Conservation (phyloP, 2,329 filamentous ascomycete species). For the Chrysosporium keratinophilum region DNA sequence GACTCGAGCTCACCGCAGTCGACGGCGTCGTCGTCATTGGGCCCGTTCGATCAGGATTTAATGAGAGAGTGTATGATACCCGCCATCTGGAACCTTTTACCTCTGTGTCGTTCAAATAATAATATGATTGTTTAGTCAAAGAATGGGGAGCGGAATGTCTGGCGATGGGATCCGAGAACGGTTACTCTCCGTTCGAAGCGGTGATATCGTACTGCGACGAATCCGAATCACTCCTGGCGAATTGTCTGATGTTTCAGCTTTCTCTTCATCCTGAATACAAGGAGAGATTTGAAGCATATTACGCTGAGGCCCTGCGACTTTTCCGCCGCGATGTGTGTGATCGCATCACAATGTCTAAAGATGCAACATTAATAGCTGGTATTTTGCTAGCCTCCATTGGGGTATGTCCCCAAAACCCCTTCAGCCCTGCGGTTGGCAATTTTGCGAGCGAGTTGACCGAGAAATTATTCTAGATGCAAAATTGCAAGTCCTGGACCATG, state of each 20-base stretch:
- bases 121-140: constrained; percentile 8
- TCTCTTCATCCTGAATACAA: constrained; percentile 12
- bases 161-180: constrained; percentile 7
- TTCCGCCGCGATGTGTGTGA: constrained; percentile 15
- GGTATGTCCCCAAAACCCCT: constrained; percentile 9
- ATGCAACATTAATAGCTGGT: constrained; percentile 14
- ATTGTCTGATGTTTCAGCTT: constrained; percentile 14
- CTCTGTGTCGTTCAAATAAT: neutral
- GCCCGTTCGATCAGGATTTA: constrained; percentile 12
- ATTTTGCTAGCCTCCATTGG: constrained; percentile 12
- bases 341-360: neutral
- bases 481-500: constrained; percentile 14
- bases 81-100: neutral
- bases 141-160: constrained; percentile 14
- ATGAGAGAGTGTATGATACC: constrained; percentile 13
- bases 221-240: constrained; percentile 14
- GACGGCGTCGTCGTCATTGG: neutral
- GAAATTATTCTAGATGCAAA: constrained; percentile 11
- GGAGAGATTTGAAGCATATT: constrained; percentile 12
- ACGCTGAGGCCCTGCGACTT: constrained; percentile 9
- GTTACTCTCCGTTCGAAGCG: constrained; percentile 10
- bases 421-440: neutral
- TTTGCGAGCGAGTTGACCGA: neutral
- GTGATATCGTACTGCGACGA: constrained; percentile 10
- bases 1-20: neutral